Evolutionary conservation across 2,329 filamentous ascomycete genomes (phyloP).

Genomic region (Trichoderma hamatum): DNA sequence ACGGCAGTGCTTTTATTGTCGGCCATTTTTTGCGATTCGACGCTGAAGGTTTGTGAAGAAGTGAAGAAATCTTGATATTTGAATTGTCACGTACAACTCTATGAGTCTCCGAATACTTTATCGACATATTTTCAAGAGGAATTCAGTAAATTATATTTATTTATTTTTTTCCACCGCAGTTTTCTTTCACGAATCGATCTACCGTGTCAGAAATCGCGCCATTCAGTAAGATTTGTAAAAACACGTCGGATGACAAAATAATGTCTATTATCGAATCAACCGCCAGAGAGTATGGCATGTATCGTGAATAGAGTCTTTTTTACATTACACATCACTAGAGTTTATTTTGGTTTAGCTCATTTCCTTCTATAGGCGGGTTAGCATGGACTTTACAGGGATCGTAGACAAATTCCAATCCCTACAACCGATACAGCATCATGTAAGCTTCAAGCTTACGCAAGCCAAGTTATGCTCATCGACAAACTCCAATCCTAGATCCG

Average conservation of each 20-base stretch:
- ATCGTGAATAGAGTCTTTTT: not conserved
- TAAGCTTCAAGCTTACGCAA: not conserved
- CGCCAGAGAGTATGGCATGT: not conserved
- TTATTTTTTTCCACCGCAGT: not conserved
- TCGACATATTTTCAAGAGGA: too few species aligned
- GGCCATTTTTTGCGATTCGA: not conserved
- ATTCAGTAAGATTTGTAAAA: not conserved
- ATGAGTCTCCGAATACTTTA: too few species aligned
- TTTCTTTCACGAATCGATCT: too few species aligned
- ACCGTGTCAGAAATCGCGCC: not conserved
- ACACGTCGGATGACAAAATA: slow-evolving; percentile 1
- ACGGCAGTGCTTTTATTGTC: not conserved
- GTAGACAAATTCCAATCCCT: not conserved
- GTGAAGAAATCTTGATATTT: too few species aligned
- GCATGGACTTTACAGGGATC: not conserved
- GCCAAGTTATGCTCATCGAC: not conserved
- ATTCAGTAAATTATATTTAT: not conserved
- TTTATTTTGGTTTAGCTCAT: not conserved
- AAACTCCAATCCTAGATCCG: not conserved
- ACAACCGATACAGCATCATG: not conserved
- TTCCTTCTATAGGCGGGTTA: not conserved
- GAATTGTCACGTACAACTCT: not conserved
- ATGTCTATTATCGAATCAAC: not conserved
- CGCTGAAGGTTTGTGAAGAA: not conserved
- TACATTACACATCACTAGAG: not conserved